Conservation (phyloP, 129 eudicot genomes). For the Flaveria bidentis region DNA sequence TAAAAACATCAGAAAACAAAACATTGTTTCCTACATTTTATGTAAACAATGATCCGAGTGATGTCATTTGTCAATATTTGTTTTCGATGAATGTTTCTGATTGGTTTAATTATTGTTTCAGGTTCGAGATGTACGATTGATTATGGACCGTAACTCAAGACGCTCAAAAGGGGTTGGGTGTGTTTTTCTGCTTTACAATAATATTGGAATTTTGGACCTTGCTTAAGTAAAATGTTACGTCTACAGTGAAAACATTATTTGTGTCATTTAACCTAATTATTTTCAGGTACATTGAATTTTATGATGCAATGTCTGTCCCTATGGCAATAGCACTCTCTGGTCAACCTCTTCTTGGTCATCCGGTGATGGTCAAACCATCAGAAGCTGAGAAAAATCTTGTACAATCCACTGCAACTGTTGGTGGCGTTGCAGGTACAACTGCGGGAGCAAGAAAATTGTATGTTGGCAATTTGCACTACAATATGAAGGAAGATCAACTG, state of each 20-base stretch:
- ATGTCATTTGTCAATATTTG: background rate
- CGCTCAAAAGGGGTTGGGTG: constrained; percentile 97
- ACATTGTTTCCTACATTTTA: background rate
- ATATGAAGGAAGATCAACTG: constrained; percentile 80
- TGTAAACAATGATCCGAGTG: background rate
- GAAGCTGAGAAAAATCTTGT: constrained; percentile 98
- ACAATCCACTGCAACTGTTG: constrained; percentile 64
- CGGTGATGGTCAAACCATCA: constrained; percentile 96
- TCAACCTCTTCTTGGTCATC: constrained; percentile 83
- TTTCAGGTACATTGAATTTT: constrained; percentile 84
- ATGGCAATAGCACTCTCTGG: constrained; percentile 98
- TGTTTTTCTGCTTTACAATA: constrained; percentile 21
- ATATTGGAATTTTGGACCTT: background rate
- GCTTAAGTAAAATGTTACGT: constrained; percentile 4
- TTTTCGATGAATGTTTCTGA: constrained; percentile 7
- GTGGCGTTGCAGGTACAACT: constrained; percentile 64
- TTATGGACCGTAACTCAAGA: constrained; percentile 87
- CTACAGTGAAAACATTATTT: background rate
- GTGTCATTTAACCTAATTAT: constrained; percentile 17
- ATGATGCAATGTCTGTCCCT: constrained; percentile 92
- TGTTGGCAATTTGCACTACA: constrained; percentile 87
- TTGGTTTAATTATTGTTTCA: constrained; percentile 28
- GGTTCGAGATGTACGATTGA: constrained; percentile 88
- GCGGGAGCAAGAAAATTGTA: constrained; percentile 79
- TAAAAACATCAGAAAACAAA: background rate